phyloP scores from a whole-genome alignment of 352 stramenopile genomes.

The Pythium diclinum region DNA sequence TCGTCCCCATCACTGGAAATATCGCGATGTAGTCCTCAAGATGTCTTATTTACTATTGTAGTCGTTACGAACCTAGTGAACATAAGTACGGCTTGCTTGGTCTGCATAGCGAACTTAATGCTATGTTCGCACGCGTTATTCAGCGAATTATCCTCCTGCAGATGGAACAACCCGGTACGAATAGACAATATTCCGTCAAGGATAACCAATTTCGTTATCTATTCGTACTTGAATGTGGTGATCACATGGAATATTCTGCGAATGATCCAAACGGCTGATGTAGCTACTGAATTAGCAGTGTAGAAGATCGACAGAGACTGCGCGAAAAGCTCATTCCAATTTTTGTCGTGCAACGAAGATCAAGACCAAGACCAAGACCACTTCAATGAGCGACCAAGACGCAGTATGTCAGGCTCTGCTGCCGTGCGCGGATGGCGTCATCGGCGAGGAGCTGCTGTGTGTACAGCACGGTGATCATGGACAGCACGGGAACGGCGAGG shows the following conservation, averaged over 20 bases:
- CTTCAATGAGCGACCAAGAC: not conserved
- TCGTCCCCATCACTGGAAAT: no score
- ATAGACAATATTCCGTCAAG: no score
- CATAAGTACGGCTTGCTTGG: not conserved
- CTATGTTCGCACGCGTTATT: not conserved
- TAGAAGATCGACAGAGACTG: not conserved
- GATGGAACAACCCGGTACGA: no score
- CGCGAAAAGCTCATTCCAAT: not conserved
- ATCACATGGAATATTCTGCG: conserved; percentile 14
- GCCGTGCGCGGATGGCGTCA: conserved; percentile 16
- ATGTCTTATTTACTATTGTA: no score
- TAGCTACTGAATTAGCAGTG: conserved; percentile 22
- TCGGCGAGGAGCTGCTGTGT: conserved; percentile 57
- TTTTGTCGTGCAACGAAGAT: not conserved
- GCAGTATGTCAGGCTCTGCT: conserved; percentile 17
- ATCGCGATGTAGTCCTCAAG: no score
- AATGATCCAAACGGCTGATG: not conserved
- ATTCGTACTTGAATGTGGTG: no score
- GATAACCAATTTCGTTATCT: no score
- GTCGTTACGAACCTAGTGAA: not conserved
- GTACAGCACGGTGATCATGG: conserved; percentile 65
- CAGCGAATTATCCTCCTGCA: no score
- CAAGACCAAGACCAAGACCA: conserved; percentile 2
- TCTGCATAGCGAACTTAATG: conserved; percentile 2
- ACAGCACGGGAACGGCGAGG: conserved; percentile 18